Percentiles rank a stretch among this genome's conserved stretches.
These are phyloP conservation scores for Symbiodinium natans DNA, from an alignment of 73 alveolate species.

Conservation along the genomic window DNA sequence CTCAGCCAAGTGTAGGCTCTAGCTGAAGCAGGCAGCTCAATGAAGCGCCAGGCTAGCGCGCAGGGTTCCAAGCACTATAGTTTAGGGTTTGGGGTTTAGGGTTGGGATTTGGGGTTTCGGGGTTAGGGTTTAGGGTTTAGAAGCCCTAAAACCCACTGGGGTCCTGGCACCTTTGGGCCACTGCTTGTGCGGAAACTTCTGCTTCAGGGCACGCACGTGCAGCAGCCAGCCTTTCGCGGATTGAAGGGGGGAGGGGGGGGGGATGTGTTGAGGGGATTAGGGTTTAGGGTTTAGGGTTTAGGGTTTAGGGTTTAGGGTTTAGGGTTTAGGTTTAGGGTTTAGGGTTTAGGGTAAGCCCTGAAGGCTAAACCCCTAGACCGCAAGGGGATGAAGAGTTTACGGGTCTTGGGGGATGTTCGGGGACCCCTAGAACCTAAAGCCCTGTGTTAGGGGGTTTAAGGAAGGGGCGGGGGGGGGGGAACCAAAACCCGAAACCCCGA, in stretches of 20 bases:
- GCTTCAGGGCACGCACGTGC: conserved; percentile 41
- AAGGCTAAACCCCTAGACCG: no score
- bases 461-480: no score
- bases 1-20: no score
- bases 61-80: background rate
- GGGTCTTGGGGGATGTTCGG: no score
- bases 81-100: background rate
- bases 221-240: conserved; percentile 26
- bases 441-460: no score
- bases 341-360: background rate
- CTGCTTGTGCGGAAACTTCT: conserved; percentile 22
- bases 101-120: background rate
- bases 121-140: background rate
- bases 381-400: no score
- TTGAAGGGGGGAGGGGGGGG: no score
- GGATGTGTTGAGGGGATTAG: no score
- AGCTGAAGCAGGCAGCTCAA: no score
- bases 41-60: no score
- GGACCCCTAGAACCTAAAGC: no score
- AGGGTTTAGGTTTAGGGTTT: background rate
- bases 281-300: background rate
- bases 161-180: conserved; percentile 24
- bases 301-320: background rate
- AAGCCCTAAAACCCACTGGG: background rate
- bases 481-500: no score